Conservation (phyloP, 1,284 basidiomycete genomes). For the Tilletia walkeri region DNA sequence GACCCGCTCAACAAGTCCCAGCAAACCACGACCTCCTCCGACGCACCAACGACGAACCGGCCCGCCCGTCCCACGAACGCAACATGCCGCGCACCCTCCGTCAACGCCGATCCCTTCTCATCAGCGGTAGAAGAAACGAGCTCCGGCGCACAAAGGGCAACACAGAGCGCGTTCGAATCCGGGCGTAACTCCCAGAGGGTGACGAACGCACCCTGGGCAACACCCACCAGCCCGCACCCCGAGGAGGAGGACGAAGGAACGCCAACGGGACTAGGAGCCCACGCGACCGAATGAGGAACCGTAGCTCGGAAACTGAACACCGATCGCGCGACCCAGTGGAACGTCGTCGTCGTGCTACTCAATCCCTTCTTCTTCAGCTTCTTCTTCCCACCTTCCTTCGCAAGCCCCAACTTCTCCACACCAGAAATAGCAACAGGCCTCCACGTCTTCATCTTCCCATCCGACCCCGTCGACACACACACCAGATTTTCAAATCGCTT, state of each 20-base stretch:
- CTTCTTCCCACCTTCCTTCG: conserved; percentile 19
- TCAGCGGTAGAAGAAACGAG: conserved; percentile 1
- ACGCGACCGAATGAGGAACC: conserved; percentile 61
- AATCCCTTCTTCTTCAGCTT: not conserved
- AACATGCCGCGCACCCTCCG: conserved; percentile 37
- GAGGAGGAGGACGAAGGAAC: not conserved
- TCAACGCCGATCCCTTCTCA: not conserved
- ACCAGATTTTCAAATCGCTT: conserved; percentile 33
- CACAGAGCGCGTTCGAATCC: conserved; percentile 66
- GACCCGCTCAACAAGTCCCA: conserved; percentile 72
- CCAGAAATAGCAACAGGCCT: conserved; percentile 19
- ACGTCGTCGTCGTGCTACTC: conserved; percentile 22
- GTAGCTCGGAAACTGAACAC: conserved; percentile 46
- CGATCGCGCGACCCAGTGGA: conserved; percentile 49
- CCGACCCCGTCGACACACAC: conserved; percentile 68
- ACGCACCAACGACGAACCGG: conserved; percentile 63
- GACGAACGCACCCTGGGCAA: conserved; percentile 70
- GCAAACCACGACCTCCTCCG: conserved; percentile 64
- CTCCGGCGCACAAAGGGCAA: conserved; percentile 60
- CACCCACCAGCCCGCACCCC: conserved; percentile 66
- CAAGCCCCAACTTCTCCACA: not conserved
- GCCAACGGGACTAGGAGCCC: conserved; percentile 71
- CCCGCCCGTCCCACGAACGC: conserved; percentile 68
- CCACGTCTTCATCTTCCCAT: conserved; percentile 73
- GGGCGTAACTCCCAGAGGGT: conserved; percentile 72